Evolutionary conservation across 2,329 filamentous ascomycete species (phyloP), one percentile per base, ranked within the genome.

Genomic region (Pseudogymnoascus sp.): DNA sequence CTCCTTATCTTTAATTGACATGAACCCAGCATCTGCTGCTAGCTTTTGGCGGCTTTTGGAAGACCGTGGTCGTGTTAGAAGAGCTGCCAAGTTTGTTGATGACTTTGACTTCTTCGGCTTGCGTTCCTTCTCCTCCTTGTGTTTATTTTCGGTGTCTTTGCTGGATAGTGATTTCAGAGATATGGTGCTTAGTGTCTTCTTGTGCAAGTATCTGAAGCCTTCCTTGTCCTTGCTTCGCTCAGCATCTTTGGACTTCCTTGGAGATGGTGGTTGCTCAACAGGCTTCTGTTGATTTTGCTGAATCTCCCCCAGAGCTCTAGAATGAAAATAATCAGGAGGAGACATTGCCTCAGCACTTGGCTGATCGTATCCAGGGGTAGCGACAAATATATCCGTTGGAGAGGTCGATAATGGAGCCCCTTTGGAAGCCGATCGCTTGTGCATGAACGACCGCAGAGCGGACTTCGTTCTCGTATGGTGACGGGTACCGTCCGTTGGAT

Each of bases 21-120:
- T 78, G 22, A 77, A 74, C 60, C 80, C 77, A 6, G 84, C 81
- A 11, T 84, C 81, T 35, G 75, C 77, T 12, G 72, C 72, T 54
- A 78, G 69, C 62, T 79, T 80, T 64, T 84, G 82, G 22, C 88
- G 74, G 65, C 84, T 87, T 69, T 86, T 90, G 60, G 86, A 80
- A 8, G 90, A 91, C 71, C 88, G 91, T 63, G 86, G 85, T 61
- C 88, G 86, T 61, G 85, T 86, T 59, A 96, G 81, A 60, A 97
- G 81, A 4, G 82, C 85, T 0, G 85, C 85, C n/a, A 97, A 79
- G 71, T 92, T 95, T 33, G 89, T 89, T 3, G 89, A 83, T 0
- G 92, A 96, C 74, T 93, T 96, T 37, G 83, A 83, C 77, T 93
- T 95, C 70, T 87, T 88, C 25, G 85, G 84, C 70, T 88, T 89